Percentiles rank a stretch among this genome's conserved stretches.
Conservation (phyloP, 805 yeast species). For the Kodamaea sagamina region DNA sequence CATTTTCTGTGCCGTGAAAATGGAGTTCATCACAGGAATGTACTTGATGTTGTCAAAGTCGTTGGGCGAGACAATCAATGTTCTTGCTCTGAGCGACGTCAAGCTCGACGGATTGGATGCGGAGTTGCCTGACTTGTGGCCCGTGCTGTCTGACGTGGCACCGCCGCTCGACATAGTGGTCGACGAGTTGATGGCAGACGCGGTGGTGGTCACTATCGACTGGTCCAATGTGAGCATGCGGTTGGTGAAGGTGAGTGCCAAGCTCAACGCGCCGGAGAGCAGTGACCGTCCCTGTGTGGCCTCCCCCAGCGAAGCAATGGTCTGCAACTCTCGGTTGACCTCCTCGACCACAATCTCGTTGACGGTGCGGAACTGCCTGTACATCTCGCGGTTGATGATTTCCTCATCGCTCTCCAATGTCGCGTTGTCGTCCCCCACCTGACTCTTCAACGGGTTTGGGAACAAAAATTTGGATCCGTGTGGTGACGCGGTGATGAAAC, state of each 20-base stretch:
- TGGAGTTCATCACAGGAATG: conserved; percentile 91
- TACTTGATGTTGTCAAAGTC: conserved; percentile 74
- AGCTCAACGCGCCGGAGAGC: conserved; percentile 76
- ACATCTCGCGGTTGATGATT: conserved; percentile 62
- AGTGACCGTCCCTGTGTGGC: conserved; percentile 21
- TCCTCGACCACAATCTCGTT: conserved; percentile 72
- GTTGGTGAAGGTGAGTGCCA: conserved; percentile 80
- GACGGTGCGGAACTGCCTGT: conserved; percentile 77
- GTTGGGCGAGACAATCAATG: conserved; percentile 63
- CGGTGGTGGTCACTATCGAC: conserved; percentile 45
- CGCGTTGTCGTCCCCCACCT: conserved; percentile 15
- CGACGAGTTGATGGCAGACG: conserved; percentile 44
- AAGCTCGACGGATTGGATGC: conserved; percentile 16
- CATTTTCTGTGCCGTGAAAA: conserved; percentile 94
- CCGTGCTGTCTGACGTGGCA: conserved; percentile 15
- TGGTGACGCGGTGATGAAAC: conserved; percentile 75
- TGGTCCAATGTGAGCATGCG: conserved; percentile 55
- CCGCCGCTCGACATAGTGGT: conserved; percentile 24
- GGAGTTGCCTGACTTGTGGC: conserved; percentile 17
- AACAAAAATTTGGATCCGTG: conserved; percentile 68
- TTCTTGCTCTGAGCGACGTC: conserved; percentile 38
- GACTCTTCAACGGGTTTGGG: conserved; percentile 47
- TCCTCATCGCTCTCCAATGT: conserved; percentile 14
- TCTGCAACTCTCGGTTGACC: conserved; percentile 46
- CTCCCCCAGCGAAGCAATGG: neutral